Base-by-base conservation (phyloP, 208 protist species). In the Trichomonas gallinae region DNA sequence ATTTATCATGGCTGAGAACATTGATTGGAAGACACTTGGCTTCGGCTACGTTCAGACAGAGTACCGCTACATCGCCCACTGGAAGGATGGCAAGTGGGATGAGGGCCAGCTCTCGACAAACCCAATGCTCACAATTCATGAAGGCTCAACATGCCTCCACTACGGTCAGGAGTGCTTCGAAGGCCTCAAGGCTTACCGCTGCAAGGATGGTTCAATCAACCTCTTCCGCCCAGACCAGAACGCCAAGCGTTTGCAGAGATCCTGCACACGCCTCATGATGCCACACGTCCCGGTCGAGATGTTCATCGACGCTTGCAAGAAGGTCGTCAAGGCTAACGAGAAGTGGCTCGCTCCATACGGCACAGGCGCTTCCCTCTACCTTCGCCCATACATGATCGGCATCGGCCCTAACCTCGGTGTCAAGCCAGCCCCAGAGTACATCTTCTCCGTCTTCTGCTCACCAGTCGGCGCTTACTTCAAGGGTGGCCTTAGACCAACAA, bases 391-490 rank as follows among this genome's bases (percentile, higher is more conserved):
- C 23, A 97, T 98, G 26, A 99, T 99, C 97, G 98, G 98, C 85
- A 99, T 98, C 36, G 10, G 40, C 23, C 40, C 93, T 21, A 44
- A 40, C 0, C 96, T 98, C 26, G 97, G 97, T 89, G 63, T 98
- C 2, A 83, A 45, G 8, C 88, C 96, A 63, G 40, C 96, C 26
- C 72, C 49, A 46, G 26, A 96, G 11, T 96, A 81, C 72, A 45
- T 97, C 11, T 96, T 98, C 31, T 99, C 98, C 97, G 97, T 99
- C 23, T 99, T 99, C 96, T 97, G 98, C 26, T 99, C 98, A 42
- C 99, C 99, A 49, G 98, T 99, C n/a, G 99, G 99, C 10, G 98
- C 99, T 63, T 99, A 99, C 97, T 99, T 99, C 97, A 97, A 97
- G 48, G 97, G 91, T n/a, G 97, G 97, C n/a, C 96, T 97, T 46